A percentile compares a stretch with the other conserved stretches of the same genome.
Conservation (phyloP, 2,329 filamentous ascomycete species). For the Rhinocladiella mackenziei region DNA sequence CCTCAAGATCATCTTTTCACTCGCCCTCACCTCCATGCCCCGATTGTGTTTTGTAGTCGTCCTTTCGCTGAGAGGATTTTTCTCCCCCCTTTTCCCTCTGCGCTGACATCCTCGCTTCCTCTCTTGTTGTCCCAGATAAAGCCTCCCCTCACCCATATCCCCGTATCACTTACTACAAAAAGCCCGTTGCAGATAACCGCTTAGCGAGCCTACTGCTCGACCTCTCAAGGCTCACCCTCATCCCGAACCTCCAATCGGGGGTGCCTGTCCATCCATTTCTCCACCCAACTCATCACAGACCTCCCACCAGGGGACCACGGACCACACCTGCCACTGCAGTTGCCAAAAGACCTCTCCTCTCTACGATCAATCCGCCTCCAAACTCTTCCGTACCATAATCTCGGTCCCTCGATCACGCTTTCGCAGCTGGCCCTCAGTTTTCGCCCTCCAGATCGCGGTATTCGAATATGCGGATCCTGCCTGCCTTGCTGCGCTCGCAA, state of each 20-base stretch:
- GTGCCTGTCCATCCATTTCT: constrained; percentile 1
- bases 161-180: no score
- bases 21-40: no score
- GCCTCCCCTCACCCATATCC: no score
- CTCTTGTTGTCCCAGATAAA: no score
- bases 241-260: constrained; percentile 16
- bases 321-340: constrained; percentile 13
- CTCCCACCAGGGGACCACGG: no score
- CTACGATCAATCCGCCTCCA: background rate
- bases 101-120: no score
- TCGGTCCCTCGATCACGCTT: background rate
- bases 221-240: background rate
- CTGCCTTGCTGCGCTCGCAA: constrained; percentile 18
- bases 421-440: background rate
- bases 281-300: constrained; percentile 3
- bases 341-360: constrained; percentile 9
- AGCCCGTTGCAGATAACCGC: constrained; percentile 5
- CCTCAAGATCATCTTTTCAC: no score
- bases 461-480: constrained; percentile 25
- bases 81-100: no score
- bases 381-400: constrained; percentile 1
- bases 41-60: no score
- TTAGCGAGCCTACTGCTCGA: background rate
- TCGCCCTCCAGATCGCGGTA: constrained; percentile 8
- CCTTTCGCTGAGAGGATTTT: no score